Conservation (phyloP, 148 eudicot genomes). For the Oxyria digyna region DNA sequence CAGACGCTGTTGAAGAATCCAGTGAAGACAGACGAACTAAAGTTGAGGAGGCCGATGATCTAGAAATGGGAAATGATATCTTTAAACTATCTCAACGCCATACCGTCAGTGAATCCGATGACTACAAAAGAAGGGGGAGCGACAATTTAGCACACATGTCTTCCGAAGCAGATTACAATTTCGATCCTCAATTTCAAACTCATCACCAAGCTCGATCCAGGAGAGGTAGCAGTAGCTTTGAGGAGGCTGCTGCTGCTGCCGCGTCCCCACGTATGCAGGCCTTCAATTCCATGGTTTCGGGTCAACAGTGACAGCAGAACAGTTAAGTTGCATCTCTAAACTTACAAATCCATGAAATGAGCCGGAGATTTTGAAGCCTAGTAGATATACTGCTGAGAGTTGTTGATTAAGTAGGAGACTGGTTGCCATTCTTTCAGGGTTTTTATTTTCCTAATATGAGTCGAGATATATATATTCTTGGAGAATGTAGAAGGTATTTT, state of each 20-base stretch:
- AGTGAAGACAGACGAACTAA: constrained; percentile 36
- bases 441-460: background rate
- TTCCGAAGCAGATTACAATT: constrained; percentile 22
- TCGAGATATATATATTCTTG: background rate
- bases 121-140: constrained; percentile 25
- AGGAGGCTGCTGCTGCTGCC: too few relatives aligned
- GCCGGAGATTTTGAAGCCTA: background rate
- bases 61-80: constrained; percentile 52
- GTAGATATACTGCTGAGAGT: background rate
- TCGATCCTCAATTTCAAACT: constrained; percentile 20
- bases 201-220: constrained; percentile 12
- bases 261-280: constrained; percentile 15
- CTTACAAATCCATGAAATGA: background rate
- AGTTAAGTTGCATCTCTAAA: background rate
- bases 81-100: constrained; percentile 57
- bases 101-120: constrained; percentile 27
- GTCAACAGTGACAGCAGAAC: background rate
- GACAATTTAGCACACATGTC: constrained; percentile 27
- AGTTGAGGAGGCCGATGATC: constrained; percentile 56
- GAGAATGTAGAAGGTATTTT: background rate
- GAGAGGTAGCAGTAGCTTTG: constrained; percentile 17
- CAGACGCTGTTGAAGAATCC: constrained; percentile 9
- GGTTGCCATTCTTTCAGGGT: background rate
- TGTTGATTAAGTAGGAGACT: too few relatives aligned
- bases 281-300: constrained; percentile 9